Base-by-base conservation (phyloP, 2,329 filamentous ascomycete species). In the Fonsecaea nubica region DNA sequence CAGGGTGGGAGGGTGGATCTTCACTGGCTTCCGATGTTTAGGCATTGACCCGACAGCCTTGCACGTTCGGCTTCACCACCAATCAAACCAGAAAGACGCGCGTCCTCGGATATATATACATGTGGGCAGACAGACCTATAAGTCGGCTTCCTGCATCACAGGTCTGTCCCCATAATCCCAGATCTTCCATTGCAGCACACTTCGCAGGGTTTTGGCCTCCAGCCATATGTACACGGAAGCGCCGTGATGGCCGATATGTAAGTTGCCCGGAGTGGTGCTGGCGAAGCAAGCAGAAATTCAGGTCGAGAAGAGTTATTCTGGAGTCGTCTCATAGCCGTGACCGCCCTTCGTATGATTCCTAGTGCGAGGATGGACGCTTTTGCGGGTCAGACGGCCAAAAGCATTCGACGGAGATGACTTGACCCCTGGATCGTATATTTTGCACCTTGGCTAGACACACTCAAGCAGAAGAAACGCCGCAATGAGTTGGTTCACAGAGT, bases 21-120 rank as follows among this genome's bases (percentile, higher is more conserved):
- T 50, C 18, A 50, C 45, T 12, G n/a, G 18, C 45, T 42, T 42
- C 45, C 45, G 45, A 50, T 50, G 8, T 50, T 50, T 50, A 50
- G 45, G 45, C 45, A 25, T 25, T 12, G 18, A 50, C 12, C 45
- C 45, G 45, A 50, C 45, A 25, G 45, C 45, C 45, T 50, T n/a
- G 45, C 45, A 9, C 18, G 5, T 25, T 25, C 45, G 8, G 45
- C 25, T 50, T 12, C 9, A 25, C 45, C 8, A 12, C 45, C 45
- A 50, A 50, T 25, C 45, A 25, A 3, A 7, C 45, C 45, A 50
- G 6, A 10, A 25, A 9, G 18, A 50, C 45, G 21, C 45, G n/a
- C 45, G 45, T 10, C 2, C 18, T 18, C 25, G 25, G 2, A 25
- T 25, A 25, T 25, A 25, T 25, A 25, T 25, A 50, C 45, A 25